Conservation (phyloP, 495 filamentous ascomycete species). For the Lindgomyces ingoldianus region DNA sequence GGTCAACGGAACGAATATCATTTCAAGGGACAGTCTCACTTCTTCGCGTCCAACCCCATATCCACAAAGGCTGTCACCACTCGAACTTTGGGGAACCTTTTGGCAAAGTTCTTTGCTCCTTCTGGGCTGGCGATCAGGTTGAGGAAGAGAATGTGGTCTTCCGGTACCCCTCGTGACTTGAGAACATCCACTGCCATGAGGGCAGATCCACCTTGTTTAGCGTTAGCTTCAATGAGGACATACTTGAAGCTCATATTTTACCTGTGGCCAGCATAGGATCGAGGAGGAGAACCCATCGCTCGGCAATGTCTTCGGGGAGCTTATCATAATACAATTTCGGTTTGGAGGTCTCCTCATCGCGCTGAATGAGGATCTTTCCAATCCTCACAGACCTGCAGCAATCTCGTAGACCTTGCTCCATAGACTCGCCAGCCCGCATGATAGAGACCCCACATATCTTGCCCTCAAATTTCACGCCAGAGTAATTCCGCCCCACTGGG, state of each 20-base stretch:
- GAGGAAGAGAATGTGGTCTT: constrained; percentile 91
- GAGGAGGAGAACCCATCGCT: constrained; percentile 90
- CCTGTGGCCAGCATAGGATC: constrained; percentile 99
- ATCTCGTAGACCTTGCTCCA: constrained; percentile 95
- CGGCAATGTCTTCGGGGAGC: constrained; percentile 86
- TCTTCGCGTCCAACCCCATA: constrained; percentile 92
- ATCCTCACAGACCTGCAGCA: constrained; percentile 96
- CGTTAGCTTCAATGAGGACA: constrained; percentile 29
- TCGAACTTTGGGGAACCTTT: constrained; percentile 86
- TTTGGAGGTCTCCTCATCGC: constrained; percentile 90
- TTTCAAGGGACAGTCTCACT: constrained; percentile 59
- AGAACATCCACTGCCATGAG: constrained; percentile 95
- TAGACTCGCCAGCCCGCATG: constrained; percentile 96
- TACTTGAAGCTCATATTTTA: constrained; percentile 45
- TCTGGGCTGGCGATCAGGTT: constrained; percentile 95
- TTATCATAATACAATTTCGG: constrained; percentile 97
- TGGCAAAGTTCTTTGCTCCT: constrained; percentile 84
- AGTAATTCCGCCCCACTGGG: constrained; percentile 83
- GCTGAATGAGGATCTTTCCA: constrained; percentile 96
- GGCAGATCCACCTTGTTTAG: constrained; percentile 75
- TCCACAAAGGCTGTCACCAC: constrained; percentile 98
- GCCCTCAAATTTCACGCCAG: constrained; percentile 91
- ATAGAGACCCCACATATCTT: constrained; percentile 99
- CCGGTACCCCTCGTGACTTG: constrained; percentile 84
- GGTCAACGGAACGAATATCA: not conserved